A percentile compares a stretch with the other conserved stretches of the same genome.
Evolutionary conservation across 2,329 filamentous ascomycete species (phyloP).

Genomic region (Aspergillus clavatus): DNA sequence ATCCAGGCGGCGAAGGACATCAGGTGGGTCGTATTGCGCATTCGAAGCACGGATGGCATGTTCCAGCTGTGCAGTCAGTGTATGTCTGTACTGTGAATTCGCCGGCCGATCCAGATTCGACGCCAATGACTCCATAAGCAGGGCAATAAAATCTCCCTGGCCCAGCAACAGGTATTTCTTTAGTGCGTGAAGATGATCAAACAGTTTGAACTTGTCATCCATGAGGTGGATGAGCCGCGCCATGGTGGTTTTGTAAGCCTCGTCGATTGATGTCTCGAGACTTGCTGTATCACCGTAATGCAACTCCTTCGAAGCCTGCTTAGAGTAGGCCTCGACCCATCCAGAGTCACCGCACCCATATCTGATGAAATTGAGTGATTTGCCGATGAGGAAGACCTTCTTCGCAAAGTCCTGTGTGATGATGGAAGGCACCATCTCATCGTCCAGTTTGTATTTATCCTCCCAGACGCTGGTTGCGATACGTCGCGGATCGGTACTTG

Average conservation of each 20-base stretch:
- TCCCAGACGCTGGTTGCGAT: slow-evolving; percentile 89
- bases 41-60: slow-evolving; percentile 96
- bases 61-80: slow-evolving; percentile 93
- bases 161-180: slow-evolving; percentile 94
- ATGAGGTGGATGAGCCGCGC: slow-evolving; percentile 87
- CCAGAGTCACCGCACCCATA: slow-evolving; percentile 89
- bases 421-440: slow-evolving; percentile 85
- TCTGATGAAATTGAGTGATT: slow-evolving; percentile 95
- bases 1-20: slow-evolving; percentile 85
- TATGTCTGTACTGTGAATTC: slow-evolving; percentile 95
- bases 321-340: slow-evolving; percentile 96
- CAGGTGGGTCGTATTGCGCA: slow-evolving; percentile 88
- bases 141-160: slow-evolving; percentile 92
- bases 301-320: slow-evolving; percentile 84
- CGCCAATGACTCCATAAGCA: slow-evolving; percentile 94
- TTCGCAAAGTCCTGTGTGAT: slow-evolving; percentile 90
- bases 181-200: slow-evolving; percentile 83
- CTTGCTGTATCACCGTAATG: slow-evolving; percentile 89
- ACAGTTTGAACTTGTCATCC: slow-evolving; percentile 90
- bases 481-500: slow-evolving; percentile 46
- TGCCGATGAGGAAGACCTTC: slow-evolving; percentile 95
- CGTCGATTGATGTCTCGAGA: slow-evolving; percentile 87
- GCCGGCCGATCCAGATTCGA: slow-evolving; percentile 90
- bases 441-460: slow-evolving; percentile 86
- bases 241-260: slow-evolving; percentile 98